Evolutionary conservation across 2,329 filamentous ascomycete species (phyloP), one percentile per base, ranked within the genome.

Genomic region (Fusarium pilosicola): DNA sequence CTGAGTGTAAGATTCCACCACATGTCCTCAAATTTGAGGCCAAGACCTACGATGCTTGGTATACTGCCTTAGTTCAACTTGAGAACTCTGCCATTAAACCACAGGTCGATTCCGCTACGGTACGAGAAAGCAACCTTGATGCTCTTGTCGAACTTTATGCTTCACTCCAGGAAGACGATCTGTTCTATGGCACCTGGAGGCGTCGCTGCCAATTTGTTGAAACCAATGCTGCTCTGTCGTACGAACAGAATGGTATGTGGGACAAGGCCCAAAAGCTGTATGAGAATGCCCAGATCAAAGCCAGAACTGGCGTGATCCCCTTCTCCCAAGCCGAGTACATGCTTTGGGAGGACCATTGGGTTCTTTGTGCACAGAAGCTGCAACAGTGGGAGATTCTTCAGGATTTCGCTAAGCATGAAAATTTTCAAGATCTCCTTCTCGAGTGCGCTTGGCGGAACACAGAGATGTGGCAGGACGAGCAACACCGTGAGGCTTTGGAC

Each of bases 301-400:
- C 97, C 49, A 91, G 97, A 52, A 98, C 96, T 1, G 96, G 95
- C 58, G 94, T 96, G n/a, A 91, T 98, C 70, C 96, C 96, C 1
- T 98, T 98, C 82, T 97, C 96, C 2, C 94, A 97, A 77, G 95
- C 92, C 38, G 96, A 99, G 83, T 99, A 99, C 83, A 98, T 97
- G 90, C 89, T 99, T 3, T 99, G 96, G 96, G 96, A 99, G 83
- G 96, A 99, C 80, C 97, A 99, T 78, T 99, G 96, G 96, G 92
- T 99, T 46, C 88, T 98, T 56, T 99, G 96, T 81, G 96, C 96
- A 0, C 95, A 98, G 84, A 99, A 99, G 84, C 87, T 99, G 51
- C 97, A 99, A 81, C 97, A 99, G 80, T 99, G 96, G 96, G 96
- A 99, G 78, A 96, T 99, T 64, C 84, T 99, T 39, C 94, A 95